Conservation (phyloP, 805 yeast genomes). For the Starmerella bombi region DNA sequence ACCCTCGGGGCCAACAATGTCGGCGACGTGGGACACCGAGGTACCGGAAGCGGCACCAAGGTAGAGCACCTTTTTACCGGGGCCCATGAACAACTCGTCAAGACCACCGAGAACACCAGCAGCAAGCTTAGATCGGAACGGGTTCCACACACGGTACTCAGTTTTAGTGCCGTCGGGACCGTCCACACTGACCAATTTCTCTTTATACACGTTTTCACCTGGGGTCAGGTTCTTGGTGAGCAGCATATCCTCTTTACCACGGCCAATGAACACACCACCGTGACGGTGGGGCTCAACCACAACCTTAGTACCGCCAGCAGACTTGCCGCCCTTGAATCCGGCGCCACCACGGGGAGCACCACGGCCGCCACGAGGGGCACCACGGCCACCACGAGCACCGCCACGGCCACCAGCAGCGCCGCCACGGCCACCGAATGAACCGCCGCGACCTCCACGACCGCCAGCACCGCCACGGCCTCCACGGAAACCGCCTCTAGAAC, state of each 20-base stretch:
- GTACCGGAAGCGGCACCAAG: slow-evolving; percentile 99
- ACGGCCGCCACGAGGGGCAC: slow-evolving; percentile 34
- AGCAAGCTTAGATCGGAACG: slow-evolving; percentile 98
- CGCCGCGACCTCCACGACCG: slow-evolving; percentile 41
- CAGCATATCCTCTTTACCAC: slow-evolving; percentile 97
- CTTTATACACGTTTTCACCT: slow-evolving; percentile 97
- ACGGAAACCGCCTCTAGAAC: slow-evolving; percentile 31
- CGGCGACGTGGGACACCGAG: slow-evolving; percentile 95
- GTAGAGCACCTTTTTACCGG: slow-evolving; percentile 94
- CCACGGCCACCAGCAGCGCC: slow-evolving; percentile 38
- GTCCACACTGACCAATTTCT: slow-evolving; percentile 87
- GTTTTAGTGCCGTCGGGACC: slow-evolving; percentile 79
- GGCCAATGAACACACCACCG: slow-evolving; percentile 94
- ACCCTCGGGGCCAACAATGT: slow-evolving; percentile 98
- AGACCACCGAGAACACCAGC: slow-evolving; percentile 99
- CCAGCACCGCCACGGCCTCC: slow-evolving; percentile 32
- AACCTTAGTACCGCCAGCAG: slow-evolving; percentile 74
- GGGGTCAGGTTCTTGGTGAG: slow-evolving; percentile 96
- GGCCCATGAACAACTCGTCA: slow-evolving; percentile 92
- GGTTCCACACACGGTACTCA: slow-evolving; percentile 99
- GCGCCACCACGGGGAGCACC: slow-evolving; percentile 42
- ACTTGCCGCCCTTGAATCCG: slow-evolving; percentile 45
- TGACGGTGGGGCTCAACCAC: slow-evolving; percentile 98
- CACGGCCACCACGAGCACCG: slow-evolving; percentile 33
- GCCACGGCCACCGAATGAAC: slow-evolving; percentile 44